Conservation (phyloP, 2,329 filamentous ascomycete species). For the Aaosphaeria arxii region DNA sequence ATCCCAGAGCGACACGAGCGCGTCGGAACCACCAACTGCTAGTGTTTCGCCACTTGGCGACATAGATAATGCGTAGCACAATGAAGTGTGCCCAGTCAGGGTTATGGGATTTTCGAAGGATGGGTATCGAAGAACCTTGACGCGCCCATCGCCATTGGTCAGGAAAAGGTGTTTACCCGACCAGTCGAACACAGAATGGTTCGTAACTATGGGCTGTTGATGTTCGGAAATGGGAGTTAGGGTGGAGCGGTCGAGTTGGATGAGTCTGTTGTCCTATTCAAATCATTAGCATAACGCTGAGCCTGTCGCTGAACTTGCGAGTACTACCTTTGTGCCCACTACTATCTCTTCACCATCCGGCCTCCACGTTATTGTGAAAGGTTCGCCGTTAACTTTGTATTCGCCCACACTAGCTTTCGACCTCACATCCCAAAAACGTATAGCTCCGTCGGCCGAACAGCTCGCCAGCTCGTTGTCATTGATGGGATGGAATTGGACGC, state of each 20-base stretch:
- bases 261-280: slow-evolving; percentile 63
- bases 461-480: slow-evolving; percentile 76
- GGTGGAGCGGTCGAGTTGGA: slow-evolving; percentile 60
- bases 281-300: not conserved
- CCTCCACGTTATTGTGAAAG: slow-evolving; percentile 71
- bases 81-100: slow-evolving; percentile 70
- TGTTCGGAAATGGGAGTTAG: slow-evolving; percentile 56
- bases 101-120: slow-evolving; percentile 49
- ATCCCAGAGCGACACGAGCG: slow-evolving; percentile 74
- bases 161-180: slow-evolving; percentile 67
- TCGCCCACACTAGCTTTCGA: slow-evolving; percentile 69
- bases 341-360: slow-evolving; percentile 68
- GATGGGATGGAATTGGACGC: slow-evolving; percentile 73
- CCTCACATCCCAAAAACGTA: slow-evolving; percentile 78
- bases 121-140: slow-evolving; percentile 59
- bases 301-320: not conserved
- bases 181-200: slow-evolving; percentile 73
- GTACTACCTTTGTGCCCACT: slow-evolving; percentile 66
- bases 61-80: slow-evolving; percentile 66
- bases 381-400: slow-evolving; percentile 58
- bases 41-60: slow-evolving; percentile 70
- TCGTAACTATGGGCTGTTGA: slow-evolving; percentile 63
- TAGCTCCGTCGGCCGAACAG: slow-evolving; percentile 69
- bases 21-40: slow-evolving; percentile 73
- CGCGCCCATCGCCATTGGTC: slow-evolving; percentile 68